Evolutionary conservation across 257 asterid species (phyloP), one percentile per base, ranked within the genome.

Genomic region (Solanum ossicruentum): DNA sequence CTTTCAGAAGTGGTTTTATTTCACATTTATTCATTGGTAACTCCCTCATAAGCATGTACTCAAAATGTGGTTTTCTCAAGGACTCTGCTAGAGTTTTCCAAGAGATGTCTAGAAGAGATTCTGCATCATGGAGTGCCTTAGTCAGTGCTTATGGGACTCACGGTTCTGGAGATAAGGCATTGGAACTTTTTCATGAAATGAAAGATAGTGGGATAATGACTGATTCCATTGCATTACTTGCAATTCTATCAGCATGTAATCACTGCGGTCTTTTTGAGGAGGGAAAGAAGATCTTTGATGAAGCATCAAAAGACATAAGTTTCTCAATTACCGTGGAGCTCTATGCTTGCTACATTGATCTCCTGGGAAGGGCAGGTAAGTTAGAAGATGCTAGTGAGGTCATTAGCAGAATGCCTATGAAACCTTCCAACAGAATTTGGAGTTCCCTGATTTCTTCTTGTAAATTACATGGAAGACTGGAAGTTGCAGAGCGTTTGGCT

Each of bases 341-440:
- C 80, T 93, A 93, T 84, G 92, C 95, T 57, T 93, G 97, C 87
- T 91, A 85, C 71, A 52, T 93, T 41, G 97, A 92, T 82, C 93
- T 95, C 72, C 97, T 93, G 49, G 95, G 95, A 12, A 91, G 96
- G 85, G 97, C 94, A 10, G 98, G 97, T 84, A 85, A 86, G 89
- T 66, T 93, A 6, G 87, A 92, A 82, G 93, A 85, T 51, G 98
- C 97, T 4, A 88, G 87, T 60, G 91, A 90, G 61, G 86, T 90
- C 39, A 77, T 92, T 77, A 13, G 86, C 52, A 67, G 77, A 84
- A 92, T 93, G 97, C 89, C 87, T 12, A 61, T 83, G 85, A 72
- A 78, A 83, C 89, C 90, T 12, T 87, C 86, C 66, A 67, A 91
- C 3, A 85, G 87, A 77, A 88, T 92, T 4, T 92, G 91, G 93